Base-by-base conservation (phyloP, 768 basidiomycete species). In the Ephemerocybe angulata region DNA sequence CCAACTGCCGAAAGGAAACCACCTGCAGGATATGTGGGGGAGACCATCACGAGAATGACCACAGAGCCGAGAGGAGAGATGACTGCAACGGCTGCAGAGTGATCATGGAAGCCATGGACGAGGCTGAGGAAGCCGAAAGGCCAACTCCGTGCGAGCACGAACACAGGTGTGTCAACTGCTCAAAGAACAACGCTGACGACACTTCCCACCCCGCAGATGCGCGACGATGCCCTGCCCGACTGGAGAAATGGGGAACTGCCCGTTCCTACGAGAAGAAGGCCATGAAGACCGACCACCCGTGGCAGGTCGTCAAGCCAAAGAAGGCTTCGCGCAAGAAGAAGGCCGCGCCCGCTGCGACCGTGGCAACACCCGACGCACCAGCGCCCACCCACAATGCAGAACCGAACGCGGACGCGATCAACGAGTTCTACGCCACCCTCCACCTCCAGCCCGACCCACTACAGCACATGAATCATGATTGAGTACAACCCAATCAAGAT, bases 171-270 rank as follows among this genome's bases (percentile, higher is more conserved):
- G 15, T 38, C 30, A 59, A 56, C 46, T 56, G 55, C 55, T 17
- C 37, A 4, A 3, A 38, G 3, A 25, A 25, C 17, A 33, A 52
- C 37, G 24, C 25, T 22, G 13, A 51, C 4, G 56, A 60, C 7
- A 4, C 33, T n/a, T 3, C 44, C 30, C 59, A 60, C 28, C 3
- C 56, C 2, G 56, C 55, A 1, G 56, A 60, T 29, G 30, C 38
- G 2, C 29, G 59, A 33, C 29, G 53, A 15, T 60, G 59, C 55
- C 59, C 52, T 3, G 35, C 41, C 21, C 35, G 59, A 28, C 25
- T 60, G 1, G 35, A 54, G 11, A 57, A 52, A 41, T 57, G 50
- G 22, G 59, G 59, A 2, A 60, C 56, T 11, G 56, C 49, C 1
- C 52, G 59, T 0, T 33, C 46, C 1, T 53, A 53, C 28, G 58